Evolutionary conservation across 192 early-diverging fungal species (phyloP).

Genomic region (Coemansia erecta): DNA sequence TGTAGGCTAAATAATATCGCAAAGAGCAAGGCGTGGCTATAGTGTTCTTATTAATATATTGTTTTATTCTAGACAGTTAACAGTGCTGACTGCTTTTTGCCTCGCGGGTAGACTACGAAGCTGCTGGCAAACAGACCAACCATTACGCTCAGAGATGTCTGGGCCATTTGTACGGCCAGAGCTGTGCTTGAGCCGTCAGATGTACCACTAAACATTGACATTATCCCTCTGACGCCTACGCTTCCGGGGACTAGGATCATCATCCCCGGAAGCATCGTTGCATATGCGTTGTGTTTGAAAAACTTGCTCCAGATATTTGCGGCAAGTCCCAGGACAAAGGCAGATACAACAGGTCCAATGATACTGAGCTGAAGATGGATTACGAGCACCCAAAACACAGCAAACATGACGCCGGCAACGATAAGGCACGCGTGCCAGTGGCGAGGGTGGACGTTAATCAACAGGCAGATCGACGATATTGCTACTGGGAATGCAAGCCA

Average conservation of each 20-base stretch:
- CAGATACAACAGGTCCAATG: slow-evolving; percentile 60
- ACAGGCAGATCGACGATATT: slow-evolving; percentile 50
- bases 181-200: slow-evolving; percentile 30
- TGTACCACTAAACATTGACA: slow-evolving; percentile 58
- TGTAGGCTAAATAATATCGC: too few relatives aligned
- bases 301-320: slow-evolving; percentile 73
- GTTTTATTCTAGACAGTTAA: slow-evolving; percentile 26
- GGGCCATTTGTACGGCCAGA: slow-evolving; percentile 53
- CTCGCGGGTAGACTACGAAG: slow-evolving; percentile 54
- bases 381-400: slow-evolving; percentile 58
- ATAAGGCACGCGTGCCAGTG: slow-evolving; percentile 70
- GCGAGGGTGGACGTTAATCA: slow-evolving; percentile 53
- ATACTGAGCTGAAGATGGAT: slow-evolving; percentile 53
- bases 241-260: slow-evolving; percentile 77
- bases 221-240: slow-evolving; percentile 61
- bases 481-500: slow-evolving; percentile 58
- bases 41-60: too few relatives aligned
- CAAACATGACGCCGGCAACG: slow-evolving; percentile 64
- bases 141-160: slow-evolving; percentile 61
- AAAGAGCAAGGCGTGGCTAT: too few relatives aligned
- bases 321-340: slow-evolving; percentile 71
- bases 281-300: slow-evolving; percentile 60
- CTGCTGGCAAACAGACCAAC: slow-evolving; percentile 66
- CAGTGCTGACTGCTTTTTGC: slow-evolving; percentile 46
- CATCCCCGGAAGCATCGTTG: slow-evolving; percentile 77